phyloP scores from a whole-genome alignment of 768 basidiomycete genomes.

The Hydnum rufescens region DNA sequence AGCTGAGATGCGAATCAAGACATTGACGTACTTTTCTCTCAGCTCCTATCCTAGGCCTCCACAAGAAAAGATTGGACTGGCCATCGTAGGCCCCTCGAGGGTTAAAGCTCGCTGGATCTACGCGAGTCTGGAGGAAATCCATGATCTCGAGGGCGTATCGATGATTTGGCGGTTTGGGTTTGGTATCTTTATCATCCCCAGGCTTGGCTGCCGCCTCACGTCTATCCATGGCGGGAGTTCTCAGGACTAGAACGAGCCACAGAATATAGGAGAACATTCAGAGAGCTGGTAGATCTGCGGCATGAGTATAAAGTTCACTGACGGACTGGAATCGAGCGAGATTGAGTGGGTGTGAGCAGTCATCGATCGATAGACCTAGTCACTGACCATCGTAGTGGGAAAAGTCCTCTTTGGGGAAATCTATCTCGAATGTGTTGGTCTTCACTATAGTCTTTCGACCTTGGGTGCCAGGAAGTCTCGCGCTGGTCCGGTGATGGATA shows the following conservation, averaged over 20 bases:
- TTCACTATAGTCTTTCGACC: background rate
- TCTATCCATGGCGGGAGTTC: too few relatives aligned
- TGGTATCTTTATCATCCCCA: too few relatives aligned
- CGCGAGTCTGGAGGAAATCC: background rate
- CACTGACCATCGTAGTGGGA: background rate
- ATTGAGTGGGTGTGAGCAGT: background rate
- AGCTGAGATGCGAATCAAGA: background rate
- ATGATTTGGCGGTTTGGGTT: background rate
- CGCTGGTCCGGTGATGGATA: too few relatives aligned
- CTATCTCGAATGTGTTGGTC: background rate
- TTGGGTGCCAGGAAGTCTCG: too few relatives aligned
- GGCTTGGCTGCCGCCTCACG: too few relatives aligned
- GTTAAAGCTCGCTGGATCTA: background rate
- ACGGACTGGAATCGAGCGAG: background rate
- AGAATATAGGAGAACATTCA: too few relatives aligned
- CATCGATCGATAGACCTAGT: background rate
- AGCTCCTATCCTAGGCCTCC: background rate
- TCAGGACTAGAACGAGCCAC: too few relatives aligned
- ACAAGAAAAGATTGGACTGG: background rate
- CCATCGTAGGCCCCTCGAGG: constrained; percentile 1
- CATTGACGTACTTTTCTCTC: background rate
- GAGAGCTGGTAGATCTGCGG: too few relatives aligned
- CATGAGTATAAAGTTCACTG: too few relatives aligned
- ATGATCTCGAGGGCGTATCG: background rate
- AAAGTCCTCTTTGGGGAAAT: background rate